phyloP scores from a whole-genome alignment of 345 rosid genomes.

The Geranium rotundifolium region DNA sequence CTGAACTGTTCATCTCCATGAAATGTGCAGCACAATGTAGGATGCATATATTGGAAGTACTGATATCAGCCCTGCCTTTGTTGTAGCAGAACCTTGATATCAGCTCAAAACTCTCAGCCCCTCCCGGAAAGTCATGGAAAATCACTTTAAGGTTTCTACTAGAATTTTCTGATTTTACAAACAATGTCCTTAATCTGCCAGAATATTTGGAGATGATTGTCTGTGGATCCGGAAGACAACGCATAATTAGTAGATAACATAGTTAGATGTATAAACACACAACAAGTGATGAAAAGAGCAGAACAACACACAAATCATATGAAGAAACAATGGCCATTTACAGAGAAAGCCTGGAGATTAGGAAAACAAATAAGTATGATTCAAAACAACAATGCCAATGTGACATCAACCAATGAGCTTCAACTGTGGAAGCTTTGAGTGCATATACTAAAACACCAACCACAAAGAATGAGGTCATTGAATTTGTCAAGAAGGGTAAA shows the following conservation, averaged over 20 bases:
- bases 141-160: constrained; percentile 47
- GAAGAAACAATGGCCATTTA: neutral
- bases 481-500: constrained; percentile 9
- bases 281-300: no score
- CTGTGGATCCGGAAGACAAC: no score
- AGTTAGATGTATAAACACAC: no score
- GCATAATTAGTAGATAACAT: no score
- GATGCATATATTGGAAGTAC: constrained; percentile 43
- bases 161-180: constrained; percentile 40
- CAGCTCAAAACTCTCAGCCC: constrained; percentile 64
- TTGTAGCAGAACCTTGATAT: constrained; percentile 73
- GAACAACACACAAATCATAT: neutral
- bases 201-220: constrained; percentile 50
- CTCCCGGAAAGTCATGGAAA: constrained; percentile 85
- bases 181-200: constrained; percentile 47
- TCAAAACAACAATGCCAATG: neutral
- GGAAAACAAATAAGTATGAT: no score
- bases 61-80: constrained; percentile 35
- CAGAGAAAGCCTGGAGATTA: neutral
- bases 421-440: no score
- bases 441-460: constrained; percentile 8
- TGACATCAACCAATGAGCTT: no score
- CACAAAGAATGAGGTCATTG: constrained; percentile 14
- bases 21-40: constrained; percentile 62
- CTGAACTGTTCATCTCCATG: constrained; percentile 49